Conservation (phyloP, 441 rosid species). For the Metrosideros polymorpha region DNA sequence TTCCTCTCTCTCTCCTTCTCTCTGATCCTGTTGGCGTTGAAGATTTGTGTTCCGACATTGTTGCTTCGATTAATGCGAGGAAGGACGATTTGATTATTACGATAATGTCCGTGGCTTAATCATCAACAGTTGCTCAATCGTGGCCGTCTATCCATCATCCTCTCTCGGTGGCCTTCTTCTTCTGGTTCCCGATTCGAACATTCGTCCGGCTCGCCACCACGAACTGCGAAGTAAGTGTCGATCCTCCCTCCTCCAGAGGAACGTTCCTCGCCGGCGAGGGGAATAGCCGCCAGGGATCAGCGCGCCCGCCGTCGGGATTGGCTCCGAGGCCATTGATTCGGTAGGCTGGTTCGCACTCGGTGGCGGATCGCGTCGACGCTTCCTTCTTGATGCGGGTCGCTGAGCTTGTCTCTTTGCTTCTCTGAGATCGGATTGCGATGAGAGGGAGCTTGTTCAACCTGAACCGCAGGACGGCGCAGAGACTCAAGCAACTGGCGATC, state of each 20-base stretch:
- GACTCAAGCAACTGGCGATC: conserved; percentile 46
- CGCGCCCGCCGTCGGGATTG: not conserved
- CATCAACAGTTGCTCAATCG: too few species aligned
- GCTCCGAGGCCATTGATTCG: not conserved
- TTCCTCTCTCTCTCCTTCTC: not conserved
- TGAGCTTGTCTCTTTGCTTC: not conserved
- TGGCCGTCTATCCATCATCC: too few species aligned
- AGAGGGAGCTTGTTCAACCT: conserved; percentile 39
- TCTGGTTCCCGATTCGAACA: not conserved
- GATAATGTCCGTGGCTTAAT: too few species aligned
- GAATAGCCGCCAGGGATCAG: not conserved
- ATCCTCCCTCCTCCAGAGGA: not conserved
- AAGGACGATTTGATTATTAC: not conserved
- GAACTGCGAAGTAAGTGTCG: not conserved
- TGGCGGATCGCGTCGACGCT: conserved; percentile 6
- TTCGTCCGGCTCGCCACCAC: not conserved
- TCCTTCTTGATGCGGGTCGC: not conserved
- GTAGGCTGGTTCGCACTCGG: not conserved
- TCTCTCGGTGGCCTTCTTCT: not conserved
- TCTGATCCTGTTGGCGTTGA: not conserved
- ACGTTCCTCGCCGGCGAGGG: not conserved
- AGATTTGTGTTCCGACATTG: not conserved
- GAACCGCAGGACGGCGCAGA: conserved; percentile 64
- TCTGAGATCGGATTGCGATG: conserved; percentile 19
- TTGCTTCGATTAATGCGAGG: not conserved